Conservation (phyloP, 371 early-diverging fungal species). For the Parasitella parasitica region DNA sequence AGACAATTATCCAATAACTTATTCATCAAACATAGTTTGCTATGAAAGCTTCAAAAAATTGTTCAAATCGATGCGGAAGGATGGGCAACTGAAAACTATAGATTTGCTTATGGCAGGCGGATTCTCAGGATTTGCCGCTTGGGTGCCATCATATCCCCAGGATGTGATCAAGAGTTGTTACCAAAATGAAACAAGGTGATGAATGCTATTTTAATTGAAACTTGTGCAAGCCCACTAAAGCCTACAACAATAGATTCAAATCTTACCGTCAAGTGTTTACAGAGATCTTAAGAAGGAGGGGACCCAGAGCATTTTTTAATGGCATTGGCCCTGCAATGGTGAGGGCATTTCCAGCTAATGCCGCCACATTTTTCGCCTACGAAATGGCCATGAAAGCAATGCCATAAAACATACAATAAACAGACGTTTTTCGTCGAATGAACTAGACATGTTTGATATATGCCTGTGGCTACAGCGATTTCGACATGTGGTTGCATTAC, state of each 20-base stretch:
- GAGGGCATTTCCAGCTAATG: slow-evolving; percentile 89
- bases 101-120: slow-evolving; percentile 85
- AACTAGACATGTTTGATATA: too few species aligned
- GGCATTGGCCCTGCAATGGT: slow-evolving; percentile 84
- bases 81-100: slow-evolving; percentile 37
- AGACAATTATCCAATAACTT: too few species aligned
- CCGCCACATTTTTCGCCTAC: slow-evolving; percentile 81
- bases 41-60: slow-evolving; percentile 68
- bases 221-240: neutral
- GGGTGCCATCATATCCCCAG: slow-evolving; percentile 88
- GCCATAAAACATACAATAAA: neutral
- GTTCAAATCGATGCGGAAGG: slow-evolving; percentile 49
- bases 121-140: slow-evolving; percentile 79
- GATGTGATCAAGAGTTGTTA: slow-evolving; percentile 86
- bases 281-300: slow-evolving; percentile 39
- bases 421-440: neutral
- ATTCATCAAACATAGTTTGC: slow-evolving; percentile 36
- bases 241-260: slow-evolving; percentile 22
- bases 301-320: slow-evolving; percentile 63
- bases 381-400: slow-evolving; percentile 70
- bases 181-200: slow-evolving; percentile 53
- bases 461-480: too few species aligned
- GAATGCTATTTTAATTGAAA: neutral
- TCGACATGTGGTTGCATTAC: too few species aligned
- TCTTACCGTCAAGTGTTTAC: slow-evolving; percentile 36